A percentile compares a stretch with the other conserved stretches of the same genome.
Evolutionary conservation across 116 monocot genomes (phyloP).

Genomic region (Trichopus zeylanicus): DNA sequence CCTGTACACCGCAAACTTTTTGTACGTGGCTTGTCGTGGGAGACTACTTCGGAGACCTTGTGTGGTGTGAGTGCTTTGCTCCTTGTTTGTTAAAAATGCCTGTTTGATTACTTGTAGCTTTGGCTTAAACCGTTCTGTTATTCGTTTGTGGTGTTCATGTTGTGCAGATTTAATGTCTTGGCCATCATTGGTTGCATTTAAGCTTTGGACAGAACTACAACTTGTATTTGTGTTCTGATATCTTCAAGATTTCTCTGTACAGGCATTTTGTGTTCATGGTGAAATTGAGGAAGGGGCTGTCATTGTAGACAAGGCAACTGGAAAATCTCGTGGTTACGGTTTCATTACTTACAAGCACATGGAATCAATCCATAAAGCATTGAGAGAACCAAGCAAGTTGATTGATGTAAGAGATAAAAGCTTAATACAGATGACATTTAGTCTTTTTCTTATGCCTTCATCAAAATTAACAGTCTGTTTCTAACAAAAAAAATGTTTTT

Average conservation of each 20-base stretch:
- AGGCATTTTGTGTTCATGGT: constrained; percentile 39
- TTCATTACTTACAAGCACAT: constrained; percentile 44
- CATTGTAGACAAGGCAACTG: constrained; percentile 42
- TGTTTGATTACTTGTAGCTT: constrained; percentile 5
- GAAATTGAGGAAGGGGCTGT: constrained; percentile 65
- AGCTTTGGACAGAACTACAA: background rate
- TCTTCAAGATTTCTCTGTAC: background rate
- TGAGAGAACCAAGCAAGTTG: constrained; percentile 45
- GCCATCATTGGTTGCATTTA: background rate
- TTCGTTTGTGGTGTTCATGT: background rate
- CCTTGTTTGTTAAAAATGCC: constrained; percentile 29
- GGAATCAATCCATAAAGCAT: constrained; percentile 38
- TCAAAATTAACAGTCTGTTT: too few species aligned
- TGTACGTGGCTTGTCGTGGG: constrained; percentile 56
- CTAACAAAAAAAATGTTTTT: too few species aligned
- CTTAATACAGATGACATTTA: background rate
- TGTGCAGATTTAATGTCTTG: background rate
- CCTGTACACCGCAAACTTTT: constrained; percentile 62
- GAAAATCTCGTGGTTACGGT: constrained; percentile 58
- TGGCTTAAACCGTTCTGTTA: background rate
- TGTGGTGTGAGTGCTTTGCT: constrained; percentile 60
- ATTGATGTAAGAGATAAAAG: constrained; percentile 37
- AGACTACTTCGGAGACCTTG: constrained; percentile 62
- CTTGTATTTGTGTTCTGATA: background rate
- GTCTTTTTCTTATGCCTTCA: too few species aligned